These are phyloP conservation scores for Mycena floridula DNA, from an alignment of 768 basidiomycete species.

Conservation along the genomic window DNA sequence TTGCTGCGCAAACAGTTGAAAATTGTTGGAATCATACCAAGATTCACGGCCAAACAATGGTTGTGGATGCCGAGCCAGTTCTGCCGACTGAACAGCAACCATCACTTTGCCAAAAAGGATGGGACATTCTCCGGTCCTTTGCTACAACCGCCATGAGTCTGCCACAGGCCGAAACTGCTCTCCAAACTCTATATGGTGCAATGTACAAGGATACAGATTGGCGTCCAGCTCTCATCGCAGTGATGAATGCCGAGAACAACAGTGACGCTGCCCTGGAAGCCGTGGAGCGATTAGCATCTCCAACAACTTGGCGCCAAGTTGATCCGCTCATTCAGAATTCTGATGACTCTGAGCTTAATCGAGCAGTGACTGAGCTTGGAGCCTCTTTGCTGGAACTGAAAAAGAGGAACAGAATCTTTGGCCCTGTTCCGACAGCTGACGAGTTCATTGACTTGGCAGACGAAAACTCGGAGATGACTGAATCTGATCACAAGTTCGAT, in stretches of 20 bases:
- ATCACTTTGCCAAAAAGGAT: neutral
- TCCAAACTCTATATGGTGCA: conserved; percentile 7
- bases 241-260: conserved; percentile 11
- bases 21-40: conserved; percentile 27
- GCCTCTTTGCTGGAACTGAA: neutral
- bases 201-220: conserved; percentile 9
- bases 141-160: conserved; percentile 10
- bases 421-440: neutral
- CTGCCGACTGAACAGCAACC: neutral
- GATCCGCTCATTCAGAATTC: neutral
- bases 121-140: conserved; percentile 10
- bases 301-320: neutral
- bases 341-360: neutral
- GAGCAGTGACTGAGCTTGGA: neutral
- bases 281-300: conserved; percentile 3
- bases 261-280: conserved; percentile 6
- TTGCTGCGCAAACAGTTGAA: conserved; percentile 22
- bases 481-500: neutral
- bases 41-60: neutral
- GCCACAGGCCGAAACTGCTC: conserved; percentile 7
- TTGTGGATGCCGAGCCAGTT: neutral
- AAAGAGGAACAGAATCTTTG: neutral
- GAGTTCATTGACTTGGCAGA: neutral
- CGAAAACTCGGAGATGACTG: too few relatives aligned
- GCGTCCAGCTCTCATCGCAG: conserved; percentile 9